These are phyloP conservation scores for Sphagnum tenellum DNA, from an alignment of 225 moss, liverwort and hornwort genomes.

Conservation along the genomic window DNA sequence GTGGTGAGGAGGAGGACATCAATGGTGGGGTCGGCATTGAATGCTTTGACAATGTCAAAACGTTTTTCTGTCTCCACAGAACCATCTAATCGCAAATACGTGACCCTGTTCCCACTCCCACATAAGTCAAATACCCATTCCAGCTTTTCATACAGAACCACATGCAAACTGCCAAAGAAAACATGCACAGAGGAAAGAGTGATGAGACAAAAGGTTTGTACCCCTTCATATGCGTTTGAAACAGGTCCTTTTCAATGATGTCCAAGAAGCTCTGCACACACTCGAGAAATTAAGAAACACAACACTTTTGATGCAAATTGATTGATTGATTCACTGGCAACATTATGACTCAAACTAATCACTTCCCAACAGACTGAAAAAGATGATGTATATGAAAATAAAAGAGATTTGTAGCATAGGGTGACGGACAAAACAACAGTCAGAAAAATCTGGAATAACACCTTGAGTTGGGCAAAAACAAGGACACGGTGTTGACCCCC, in stretches of 20 bases:
- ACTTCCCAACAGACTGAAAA: too few species aligned
- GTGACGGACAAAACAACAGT: neutral
- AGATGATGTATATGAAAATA: too few species aligned
- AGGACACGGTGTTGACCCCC: slow-evolving; percentile 87
- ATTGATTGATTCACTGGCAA: too few species aligned
- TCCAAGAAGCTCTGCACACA: slow-evolving; percentile 72
- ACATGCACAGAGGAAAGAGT: neutral
- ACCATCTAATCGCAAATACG: slow-evolving; percentile 85
- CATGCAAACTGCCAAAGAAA: neutral
- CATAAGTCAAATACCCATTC: neutral
- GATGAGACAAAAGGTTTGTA: slow-evolving; percentile 9
- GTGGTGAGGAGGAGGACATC: slow-evolving; percentile 91
- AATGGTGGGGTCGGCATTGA: slow-evolving; percentile 91
- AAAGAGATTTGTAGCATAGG: too few species aligned
- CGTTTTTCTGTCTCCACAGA: slow-evolving; percentile 85
- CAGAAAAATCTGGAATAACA: slow-evolving; percentile 5
- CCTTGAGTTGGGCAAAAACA: slow-evolving; percentile 86
- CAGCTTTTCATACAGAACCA: neutral
- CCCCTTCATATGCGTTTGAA: slow-evolving; percentile 90
- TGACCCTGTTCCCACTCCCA: slow-evolving; percentile 38
- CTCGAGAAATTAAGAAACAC: neutral
- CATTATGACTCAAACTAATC: too few species aligned
- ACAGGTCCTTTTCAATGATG: slow-evolving; percentile 83
- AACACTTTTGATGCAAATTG: too few species aligned
- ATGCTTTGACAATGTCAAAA: slow-evolving; percentile 91